These are phyloP conservation scores for Thraustochytrium sp. DNA, from an alignment of 352 stramenopile species.

Conservation along the genomic window DNA sequence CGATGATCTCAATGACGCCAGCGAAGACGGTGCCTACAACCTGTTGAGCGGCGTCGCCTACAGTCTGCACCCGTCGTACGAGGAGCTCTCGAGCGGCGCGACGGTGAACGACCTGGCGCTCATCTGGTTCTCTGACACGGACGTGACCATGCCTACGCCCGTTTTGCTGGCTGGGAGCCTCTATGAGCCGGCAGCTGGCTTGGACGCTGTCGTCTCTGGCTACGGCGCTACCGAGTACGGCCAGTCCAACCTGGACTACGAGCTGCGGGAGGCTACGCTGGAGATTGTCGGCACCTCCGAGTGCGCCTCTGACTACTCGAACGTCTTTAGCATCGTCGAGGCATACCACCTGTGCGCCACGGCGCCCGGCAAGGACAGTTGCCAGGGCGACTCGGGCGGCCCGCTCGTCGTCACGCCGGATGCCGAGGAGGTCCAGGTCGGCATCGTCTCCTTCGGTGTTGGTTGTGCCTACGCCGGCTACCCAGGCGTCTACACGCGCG, in stretches of 20 bases:
- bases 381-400: background rate
- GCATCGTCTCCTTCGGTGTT: constrained; percentile 13
- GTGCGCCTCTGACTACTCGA: background rate
- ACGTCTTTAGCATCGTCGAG: background rate
- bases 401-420: background rate
- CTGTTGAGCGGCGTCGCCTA: background rate
- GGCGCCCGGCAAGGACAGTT: background rate
- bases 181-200: background rate
- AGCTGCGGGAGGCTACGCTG: background rate
- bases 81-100: background rate
- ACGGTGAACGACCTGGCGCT: background rate
- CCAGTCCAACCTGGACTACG: background rate
- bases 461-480: background rate
- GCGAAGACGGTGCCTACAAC: background rate
- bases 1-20: background rate
- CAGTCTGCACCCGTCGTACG: background rate
- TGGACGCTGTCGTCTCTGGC: background rate
- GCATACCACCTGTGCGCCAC: background rate
- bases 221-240: background rate
- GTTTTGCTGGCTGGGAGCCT: background rate
- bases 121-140: background rate
- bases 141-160: background rate
- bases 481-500: constrained; percentile 3
- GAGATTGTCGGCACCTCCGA: background rate
- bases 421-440: background rate